A percentile compares a stretch with the other conserved stretches of the same genome.
Evolutionary conservation across 2,329 filamentous ascomycete genomes (phyloP).

Genomic region (Ilyonectria mors-panacis): DNA sequence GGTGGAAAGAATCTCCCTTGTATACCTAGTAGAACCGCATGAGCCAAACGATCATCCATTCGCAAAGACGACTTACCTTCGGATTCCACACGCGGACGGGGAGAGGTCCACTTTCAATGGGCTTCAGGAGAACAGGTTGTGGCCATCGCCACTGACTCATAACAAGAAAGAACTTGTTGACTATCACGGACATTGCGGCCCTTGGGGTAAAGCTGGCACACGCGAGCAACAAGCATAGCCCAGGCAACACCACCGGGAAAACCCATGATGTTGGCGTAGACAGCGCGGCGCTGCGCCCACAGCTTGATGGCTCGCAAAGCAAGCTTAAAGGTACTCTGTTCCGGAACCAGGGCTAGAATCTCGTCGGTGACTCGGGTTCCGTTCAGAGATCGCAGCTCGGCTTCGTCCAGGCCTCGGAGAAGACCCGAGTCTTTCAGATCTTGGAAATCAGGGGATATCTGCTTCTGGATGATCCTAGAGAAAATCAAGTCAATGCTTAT

Average conservation of each 20-base stretch:
- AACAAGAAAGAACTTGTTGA: conserved; percentile 94
- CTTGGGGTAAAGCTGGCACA: conserved; percentile 96
- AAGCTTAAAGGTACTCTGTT: conserved; percentile 89
- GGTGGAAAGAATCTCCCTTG: conserved; percentile 83
- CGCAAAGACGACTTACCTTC: conserved; percentile 66
- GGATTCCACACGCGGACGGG: conserved; percentile 96
- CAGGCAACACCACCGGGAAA: conserved; percentile 98
- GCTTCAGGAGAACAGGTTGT: conserved; percentile 90
- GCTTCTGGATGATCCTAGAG: conserved; percentile 79
- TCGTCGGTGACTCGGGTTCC: conserved; percentile 96
- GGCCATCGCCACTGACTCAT: conserved; percentile 96
- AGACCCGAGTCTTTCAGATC: conserved; percentile 87
- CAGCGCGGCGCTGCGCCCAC: conserved; percentile 92
- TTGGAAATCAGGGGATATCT: conserved; percentile 77
- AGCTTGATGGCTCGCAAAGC: conserved; percentile 94
- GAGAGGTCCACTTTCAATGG: conserved; percentile 85
- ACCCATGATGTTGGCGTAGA: conserved; percentile 96
- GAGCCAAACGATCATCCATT: neutral
- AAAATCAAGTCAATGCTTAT: conserved; percentile 98
- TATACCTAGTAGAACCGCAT: conserved; percentile 70
- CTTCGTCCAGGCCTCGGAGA: conserved; percentile 87
- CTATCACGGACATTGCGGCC: conserved; percentile 90
- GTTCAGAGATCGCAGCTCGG: conserved; percentile 90
- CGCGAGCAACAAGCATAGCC: conserved; percentile 96
- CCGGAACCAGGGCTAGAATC: conserved; percentile 89